Percentiles rank a stretch among this genome's conserved stretches.
phyloP scores from a whole-genome alignment of 306 rosid species.

The Cicer arietinum region DNA sequence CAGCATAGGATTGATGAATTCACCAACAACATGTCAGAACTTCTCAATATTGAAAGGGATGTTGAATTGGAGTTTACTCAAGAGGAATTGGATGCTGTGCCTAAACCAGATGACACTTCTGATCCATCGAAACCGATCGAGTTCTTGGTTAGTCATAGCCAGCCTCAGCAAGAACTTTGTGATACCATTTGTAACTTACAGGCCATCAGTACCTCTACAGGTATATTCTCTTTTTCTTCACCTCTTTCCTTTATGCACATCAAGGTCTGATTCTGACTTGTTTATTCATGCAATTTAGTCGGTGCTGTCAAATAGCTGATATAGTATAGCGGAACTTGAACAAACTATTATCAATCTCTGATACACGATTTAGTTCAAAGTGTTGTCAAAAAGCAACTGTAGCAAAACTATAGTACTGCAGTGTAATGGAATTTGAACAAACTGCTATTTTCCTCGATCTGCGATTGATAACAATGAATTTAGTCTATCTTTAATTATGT shows the following conservation, averaged over 20 bases:
- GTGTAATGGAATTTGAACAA: too few relatives aligned
- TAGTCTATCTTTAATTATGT: not conserved
- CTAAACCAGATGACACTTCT: conserved; percentile 61
- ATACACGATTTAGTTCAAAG: too few relatives aligned
- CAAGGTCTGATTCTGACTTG: not conserved
- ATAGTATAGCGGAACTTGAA: not conserved
- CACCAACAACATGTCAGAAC: conserved; percentile 66
- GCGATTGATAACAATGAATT: too few relatives aligned
- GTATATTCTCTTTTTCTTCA: conserved; percentile 45
- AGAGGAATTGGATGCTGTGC: conserved; percentile 88
- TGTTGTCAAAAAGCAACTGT: too few relatives aligned
- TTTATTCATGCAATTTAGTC: conserved; percentile 22
- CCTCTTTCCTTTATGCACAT: conserved; percentile 2
- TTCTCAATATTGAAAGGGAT: conserved; percentile 80
- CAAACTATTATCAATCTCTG: too few relatives aligned
- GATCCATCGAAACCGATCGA: conserved; percentile 72
- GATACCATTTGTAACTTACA: conserved; percentile 81
- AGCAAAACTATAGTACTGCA: too few relatives aligned
- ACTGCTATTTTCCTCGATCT: too few relatives aligned
- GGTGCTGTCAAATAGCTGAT: too few relatives aligned
- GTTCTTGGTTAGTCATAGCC: conserved; percentile 83
- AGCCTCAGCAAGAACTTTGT: conserved; percentile 81
- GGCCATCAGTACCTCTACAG: conserved; percentile 80
- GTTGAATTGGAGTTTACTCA: conserved; percentile 85
- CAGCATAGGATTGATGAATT: conserved; percentile 70